A percentile compares a stretch with the other conserved stretches of the same genome.
These are phyloP conservation scores for Candida tallmaniae DNA, from an alignment of 805 yeast species.

Conservation along the genomic window DNA sequence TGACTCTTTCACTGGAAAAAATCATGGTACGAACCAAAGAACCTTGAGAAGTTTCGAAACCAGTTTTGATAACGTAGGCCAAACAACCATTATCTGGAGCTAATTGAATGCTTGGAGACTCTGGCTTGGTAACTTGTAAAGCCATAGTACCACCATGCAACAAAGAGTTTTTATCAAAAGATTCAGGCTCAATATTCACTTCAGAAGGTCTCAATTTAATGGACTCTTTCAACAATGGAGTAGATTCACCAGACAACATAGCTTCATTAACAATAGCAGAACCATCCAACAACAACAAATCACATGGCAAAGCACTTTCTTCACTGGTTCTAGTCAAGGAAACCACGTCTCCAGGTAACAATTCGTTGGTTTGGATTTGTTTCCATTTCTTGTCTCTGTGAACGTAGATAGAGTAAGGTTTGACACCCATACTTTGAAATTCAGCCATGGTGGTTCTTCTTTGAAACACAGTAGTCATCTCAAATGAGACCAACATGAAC, in stretches of 20 bases:
- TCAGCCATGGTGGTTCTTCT: slow-evolving; percentile 92
- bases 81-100: slow-evolving; percentile 93
- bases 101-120: slow-evolving; percentile 42
- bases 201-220: slow-evolving; percentile 73
- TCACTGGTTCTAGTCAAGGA: slow-evolving; percentile 85
- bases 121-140: slow-evolving; percentile 79
- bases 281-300: slow-evolving; percentile 79
- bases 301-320: slow-evolving; percentile 93
- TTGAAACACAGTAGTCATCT: slow-evolving; percentile 91
- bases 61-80: slow-evolving; percentile 87
- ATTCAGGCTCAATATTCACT: slow-evolving; percentile 68
- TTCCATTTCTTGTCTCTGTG: slow-evolving; percentile 70
- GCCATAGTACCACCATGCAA: slow-evolving; percentile 96
- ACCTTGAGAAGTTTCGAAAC: slow-evolving; percentile 98
- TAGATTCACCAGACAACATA: slow-evolving; percentile 97
- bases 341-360: slow-evolving; percentile 89
- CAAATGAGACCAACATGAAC: slow-evolving; percentile 90
- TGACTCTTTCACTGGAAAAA: slow-evolving; percentile 91
- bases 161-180: slow-evolving; percentile 82
- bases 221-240: slow-evolving; percentile 92
- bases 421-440: slow-evolving; percentile 95
- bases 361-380: slow-evolving; percentile 61
- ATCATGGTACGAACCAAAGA: slow-evolving; percentile 96
- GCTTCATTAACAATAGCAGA: slow-evolving; percentile 97
- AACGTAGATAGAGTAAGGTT: slow-evolving; percentile 77